A percentile compares a stretch with the other conserved stretches of the same genome.
phyloP scores from a whole-genome alignment of 2,329 filamentous ascomycete genomes.

The Colletotrichum sp. region DNA sequence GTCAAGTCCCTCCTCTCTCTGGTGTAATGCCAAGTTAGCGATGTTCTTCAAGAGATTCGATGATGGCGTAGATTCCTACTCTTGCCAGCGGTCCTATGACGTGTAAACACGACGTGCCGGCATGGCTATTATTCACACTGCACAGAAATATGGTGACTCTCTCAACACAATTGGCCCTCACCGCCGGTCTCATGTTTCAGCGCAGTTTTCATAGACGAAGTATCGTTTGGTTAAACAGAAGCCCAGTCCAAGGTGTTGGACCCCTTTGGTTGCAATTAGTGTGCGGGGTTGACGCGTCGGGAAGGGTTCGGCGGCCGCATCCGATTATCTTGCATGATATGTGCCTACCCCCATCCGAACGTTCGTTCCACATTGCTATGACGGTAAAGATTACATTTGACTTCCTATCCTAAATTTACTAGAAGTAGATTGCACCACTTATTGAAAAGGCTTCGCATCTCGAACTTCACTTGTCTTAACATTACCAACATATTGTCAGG shows the following conservation, averaged over 20 bases:
- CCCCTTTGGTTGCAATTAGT: neutral
- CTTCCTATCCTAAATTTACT: too few relatives aligned
- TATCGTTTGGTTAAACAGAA: neutral
- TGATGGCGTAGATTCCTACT: neutral
- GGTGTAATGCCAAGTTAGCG: neutral
- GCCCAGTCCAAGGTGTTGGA: neutral
- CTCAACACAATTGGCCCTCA: neutral
- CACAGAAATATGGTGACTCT: neutral
- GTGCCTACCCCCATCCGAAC: neutral
- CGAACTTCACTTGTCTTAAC: neutral
- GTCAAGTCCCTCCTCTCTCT: neutral
- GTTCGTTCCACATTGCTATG: neutral
- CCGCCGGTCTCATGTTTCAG: neutral
- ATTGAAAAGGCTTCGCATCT: too few relatives aligned
- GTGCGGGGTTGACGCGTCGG: neutral
- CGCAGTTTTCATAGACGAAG: neutral
- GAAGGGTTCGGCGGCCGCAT: neutral
- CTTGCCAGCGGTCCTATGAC: neutral
- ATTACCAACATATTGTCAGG: neutral
- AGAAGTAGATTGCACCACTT: too few relatives aligned
- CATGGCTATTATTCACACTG: neutral
- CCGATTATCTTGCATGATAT: neutral
- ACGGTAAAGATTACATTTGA: neutral
- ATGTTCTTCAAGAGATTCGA: neutral
- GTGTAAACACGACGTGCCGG: neutral